phyloP scores from a whole-genome alignment of 495 filamentous ascomycete species.

The Penicillium argentinense region DNA sequence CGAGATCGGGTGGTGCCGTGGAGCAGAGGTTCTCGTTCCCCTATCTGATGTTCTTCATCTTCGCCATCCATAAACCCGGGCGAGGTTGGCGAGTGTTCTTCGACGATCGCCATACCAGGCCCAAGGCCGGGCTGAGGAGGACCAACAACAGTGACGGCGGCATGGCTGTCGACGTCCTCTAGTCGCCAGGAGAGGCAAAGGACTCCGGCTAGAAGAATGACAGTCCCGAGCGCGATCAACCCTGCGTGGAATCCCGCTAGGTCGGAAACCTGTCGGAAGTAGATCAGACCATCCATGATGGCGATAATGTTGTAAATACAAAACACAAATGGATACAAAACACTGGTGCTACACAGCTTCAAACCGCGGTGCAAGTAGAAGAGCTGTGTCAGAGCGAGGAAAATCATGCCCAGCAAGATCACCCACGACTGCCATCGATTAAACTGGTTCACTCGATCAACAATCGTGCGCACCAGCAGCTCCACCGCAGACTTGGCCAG shows the following conservation, averaged over 20 bases:
- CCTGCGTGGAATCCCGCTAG: conserved; percentile 72
- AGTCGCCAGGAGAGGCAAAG: conserved; percentile 93
- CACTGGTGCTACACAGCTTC: conserved; percentile 90
- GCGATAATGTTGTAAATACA: conserved; percentile 99
- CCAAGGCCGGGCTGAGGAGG: conserved; percentile 42
- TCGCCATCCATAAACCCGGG: conserved; percentile 25
- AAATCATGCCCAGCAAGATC: conserved; percentile 79
- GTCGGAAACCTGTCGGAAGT: conserved; percentile 85
- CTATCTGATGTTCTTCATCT: conserved; percentile 34
- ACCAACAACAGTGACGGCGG: conserved; percentile 43
- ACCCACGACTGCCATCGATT: conserved; percentile 97
- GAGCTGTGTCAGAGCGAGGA: conserved; percentile 83
- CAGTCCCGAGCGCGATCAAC: conserved; percentile 84
- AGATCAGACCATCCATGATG: conserved; percentile 95
- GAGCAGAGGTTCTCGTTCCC: conserved; percentile 44
- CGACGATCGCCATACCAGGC: conserved; percentile 44
- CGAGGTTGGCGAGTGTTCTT: conserved; percentile 32
- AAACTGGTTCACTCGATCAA: conserved; percentile 90
- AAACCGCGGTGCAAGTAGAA: conserved; percentile 94
- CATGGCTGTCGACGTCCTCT: conserved; percentile 63
- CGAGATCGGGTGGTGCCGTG: conserved; percentile 14
- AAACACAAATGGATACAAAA: conserved; percentile 97
- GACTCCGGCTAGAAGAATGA: conserved; percentile 83
- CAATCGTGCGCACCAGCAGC: conserved; percentile 87
- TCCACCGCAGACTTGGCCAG: conserved; percentile 97